A percentile compares a stretch with the other conserved stretches of the same genome.
Evolutionary conservation across 345 rosid genomes (phyloP).

Genomic region (Linum lewisii): DNA sequence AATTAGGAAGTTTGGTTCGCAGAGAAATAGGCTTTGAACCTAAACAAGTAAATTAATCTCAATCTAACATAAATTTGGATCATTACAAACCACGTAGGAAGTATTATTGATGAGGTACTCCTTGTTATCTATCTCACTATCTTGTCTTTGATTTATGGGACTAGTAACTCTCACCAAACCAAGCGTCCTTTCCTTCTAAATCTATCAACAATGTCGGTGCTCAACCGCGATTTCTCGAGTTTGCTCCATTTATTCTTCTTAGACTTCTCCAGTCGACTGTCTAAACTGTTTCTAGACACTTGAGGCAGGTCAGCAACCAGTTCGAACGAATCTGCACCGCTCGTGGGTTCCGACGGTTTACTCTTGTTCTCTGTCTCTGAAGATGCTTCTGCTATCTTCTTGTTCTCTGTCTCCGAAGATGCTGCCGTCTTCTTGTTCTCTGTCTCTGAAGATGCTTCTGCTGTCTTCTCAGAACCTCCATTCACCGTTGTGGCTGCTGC

Average conservation of each 20-base stretch:
- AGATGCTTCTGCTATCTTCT: slow-evolving; percentile 9
- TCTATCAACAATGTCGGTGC: slow-evolving; percentile 77
- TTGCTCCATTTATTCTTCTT: slow-evolving; percentile 60
- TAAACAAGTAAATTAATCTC: no score
- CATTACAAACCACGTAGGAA: not conserved
- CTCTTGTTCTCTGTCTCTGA: slow-evolving; percentile 34
- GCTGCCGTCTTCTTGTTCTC: slow-evolving; percentile 21
- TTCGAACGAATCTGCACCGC: slow-evolving; percentile 62
- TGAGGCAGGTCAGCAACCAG: slow-evolving; percentile 60
- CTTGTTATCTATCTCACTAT: not conserved
- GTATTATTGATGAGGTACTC: not conserved
- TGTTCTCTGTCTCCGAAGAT: slow-evolving; percentile 28
- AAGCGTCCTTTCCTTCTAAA: slow-evolving; percentile 58
- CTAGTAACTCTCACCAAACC: slow-evolving; percentile 65
- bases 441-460: slow-evolving; percentile 19
- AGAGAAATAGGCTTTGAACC: no score
- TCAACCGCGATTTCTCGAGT: slow-evolving; percentile 41
- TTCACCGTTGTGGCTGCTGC: slow-evolving; percentile 9
- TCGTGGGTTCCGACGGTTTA: slow-evolving; percentile 22
- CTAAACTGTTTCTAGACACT: slow-evolving; percentile 90
- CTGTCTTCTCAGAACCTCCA: slow-evolving; percentile 26
- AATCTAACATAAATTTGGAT: no score
- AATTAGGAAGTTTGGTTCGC: no score
- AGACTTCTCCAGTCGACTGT: slow-evolving; percentile 73
- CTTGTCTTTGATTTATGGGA: not conserved